Conservation (phyloP, 208 protist species). For the Leishmania major region DNA sequence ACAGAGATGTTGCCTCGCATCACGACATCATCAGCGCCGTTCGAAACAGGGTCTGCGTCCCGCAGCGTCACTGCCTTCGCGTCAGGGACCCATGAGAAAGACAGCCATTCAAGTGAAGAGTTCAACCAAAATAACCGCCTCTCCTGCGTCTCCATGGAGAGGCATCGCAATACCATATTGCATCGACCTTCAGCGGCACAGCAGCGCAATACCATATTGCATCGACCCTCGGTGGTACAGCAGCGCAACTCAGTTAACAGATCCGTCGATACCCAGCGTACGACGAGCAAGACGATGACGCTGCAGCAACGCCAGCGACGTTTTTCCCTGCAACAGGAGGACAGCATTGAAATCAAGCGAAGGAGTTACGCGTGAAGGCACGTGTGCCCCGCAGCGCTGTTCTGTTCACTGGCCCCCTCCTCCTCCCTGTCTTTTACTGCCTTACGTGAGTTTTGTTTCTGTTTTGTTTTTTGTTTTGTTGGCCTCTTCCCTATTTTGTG, state of each 20-base stretch:
- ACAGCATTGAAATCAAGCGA: slow-evolving; percentile 3
- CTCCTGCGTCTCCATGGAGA: too few relatives aligned
- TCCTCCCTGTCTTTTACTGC: not conserved
- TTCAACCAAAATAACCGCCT: not conserved
- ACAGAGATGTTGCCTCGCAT: not conserved
- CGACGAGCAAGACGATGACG: not conserved
- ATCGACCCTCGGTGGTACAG: not conserved
- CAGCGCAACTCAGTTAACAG: slow-evolving; percentile 7
- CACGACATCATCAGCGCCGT: not conserved
- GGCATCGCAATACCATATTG: not conserved
- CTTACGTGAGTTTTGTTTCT: not conserved
- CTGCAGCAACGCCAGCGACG: slow-evolving; percentile 2
- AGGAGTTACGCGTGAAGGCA: not conserved
- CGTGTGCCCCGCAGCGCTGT: too few relatives aligned
- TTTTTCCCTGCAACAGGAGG: not conserved
- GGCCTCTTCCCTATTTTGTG: not conserved
- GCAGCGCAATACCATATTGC: not conserved
- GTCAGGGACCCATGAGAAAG: not conserved
- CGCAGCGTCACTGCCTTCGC: not conserved
- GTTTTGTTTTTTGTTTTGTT: slow-evolving; percentile 2
- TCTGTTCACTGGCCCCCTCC: too few relatives aligned
- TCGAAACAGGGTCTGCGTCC: not conserved
- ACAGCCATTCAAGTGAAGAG: not conserved
- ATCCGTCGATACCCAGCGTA: not conserved
- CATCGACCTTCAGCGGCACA: not conserved